Base-by-base conservation (phyloP, 2,329 filamentous ascomycete species). In the Alternaria ventricosa region DNA sequence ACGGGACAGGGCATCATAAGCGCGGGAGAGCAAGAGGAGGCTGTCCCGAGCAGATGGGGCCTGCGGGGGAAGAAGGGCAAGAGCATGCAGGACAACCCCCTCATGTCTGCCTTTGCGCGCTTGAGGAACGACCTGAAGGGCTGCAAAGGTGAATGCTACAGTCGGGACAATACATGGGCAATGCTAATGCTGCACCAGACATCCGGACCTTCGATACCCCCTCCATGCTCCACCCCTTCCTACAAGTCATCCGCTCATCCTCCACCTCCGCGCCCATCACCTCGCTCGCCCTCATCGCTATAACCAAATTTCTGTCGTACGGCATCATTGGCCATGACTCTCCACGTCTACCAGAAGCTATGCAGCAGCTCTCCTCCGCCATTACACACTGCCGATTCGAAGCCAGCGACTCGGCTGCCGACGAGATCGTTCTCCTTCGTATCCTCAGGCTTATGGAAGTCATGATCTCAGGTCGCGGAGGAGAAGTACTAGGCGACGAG, bases 361-460 rank as follows among this genome's bases (percentile, higher is more conserved):
- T 99, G 93, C 96, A 98, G 80, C 89, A 94, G 5, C 85, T 99
- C 27, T 97, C 95, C 15, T 93, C 94, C 15, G 96, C 96, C 7
- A 96, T 99, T 67, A 99, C 96, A 51, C 95, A 99, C 79, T 99
- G 96, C 77, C 91, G 96, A 64, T 99, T 99, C 75, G 96, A 98
- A 80, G 95, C 96, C 25, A 97, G 93, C 78, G 96, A 99, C 78
- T 93, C 93, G 18, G 90, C 94, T 1, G 94, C 96, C 65, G 96
- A 97, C 75, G 96, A 99, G 80, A 94, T 98, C 57, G 96, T 99
- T 13, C 86, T 98, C 58, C 84, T 98, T 60, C 91, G 96, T 82
- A 98, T 99, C 73, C 82, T 99, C 63, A 96, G 97, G 77, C 87
- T 99, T 50, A 99, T 99, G 96, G 96, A 99, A 81, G 92, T 94